These are phyloP conservation scores for Fraxinus anomala DNA, from an alignment of 257 asterid species.

Conservation along the genomic window DNA sequence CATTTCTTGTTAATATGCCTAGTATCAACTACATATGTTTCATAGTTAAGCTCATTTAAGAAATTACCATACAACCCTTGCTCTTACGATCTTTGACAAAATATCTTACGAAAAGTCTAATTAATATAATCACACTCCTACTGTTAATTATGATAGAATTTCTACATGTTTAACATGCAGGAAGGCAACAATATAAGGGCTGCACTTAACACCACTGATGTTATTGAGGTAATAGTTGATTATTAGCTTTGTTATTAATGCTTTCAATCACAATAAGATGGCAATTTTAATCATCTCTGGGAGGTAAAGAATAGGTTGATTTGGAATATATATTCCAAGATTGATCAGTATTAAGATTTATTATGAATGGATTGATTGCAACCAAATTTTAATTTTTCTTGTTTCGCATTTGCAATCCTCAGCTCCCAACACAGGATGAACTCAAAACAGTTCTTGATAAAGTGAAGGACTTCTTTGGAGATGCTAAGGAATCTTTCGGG, in stretches of 20 bases:
- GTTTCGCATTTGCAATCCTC: conserved; percentile 19
- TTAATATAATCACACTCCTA: not conserved
- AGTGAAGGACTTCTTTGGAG: conserved; percentile 90
- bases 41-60: not conserved
- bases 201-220: conserved; percentile 71
- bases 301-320: not conserved
- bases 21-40: not conserved
- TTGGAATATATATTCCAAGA: not conserved
- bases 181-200: conserved; percentile 77
- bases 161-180: conserved; percentile 44
- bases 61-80: not conserved
- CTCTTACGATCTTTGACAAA: not conserved
- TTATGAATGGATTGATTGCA: not conserved
- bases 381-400: not conserved
- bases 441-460: conserved; percentile 88
- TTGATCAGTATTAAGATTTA: not conserved
- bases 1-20: not conserved
- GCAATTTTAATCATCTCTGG: not conserved
- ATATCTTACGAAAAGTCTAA: not conserved
- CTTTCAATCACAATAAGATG: not conserved
- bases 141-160: not conserved
- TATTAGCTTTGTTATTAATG: conserved; percentile 3
- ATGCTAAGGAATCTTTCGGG: conserved; percentile 91
- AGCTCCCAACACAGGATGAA: conserved; percentile 79
- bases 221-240: conserved; percentile 64